A percentile compares a stretch with the other conserved stretches of the same genome.
Conservation (phyloP, 2,329 filamentous ascomycete genomes). For the Akanthomyces muscarius region DNA sequence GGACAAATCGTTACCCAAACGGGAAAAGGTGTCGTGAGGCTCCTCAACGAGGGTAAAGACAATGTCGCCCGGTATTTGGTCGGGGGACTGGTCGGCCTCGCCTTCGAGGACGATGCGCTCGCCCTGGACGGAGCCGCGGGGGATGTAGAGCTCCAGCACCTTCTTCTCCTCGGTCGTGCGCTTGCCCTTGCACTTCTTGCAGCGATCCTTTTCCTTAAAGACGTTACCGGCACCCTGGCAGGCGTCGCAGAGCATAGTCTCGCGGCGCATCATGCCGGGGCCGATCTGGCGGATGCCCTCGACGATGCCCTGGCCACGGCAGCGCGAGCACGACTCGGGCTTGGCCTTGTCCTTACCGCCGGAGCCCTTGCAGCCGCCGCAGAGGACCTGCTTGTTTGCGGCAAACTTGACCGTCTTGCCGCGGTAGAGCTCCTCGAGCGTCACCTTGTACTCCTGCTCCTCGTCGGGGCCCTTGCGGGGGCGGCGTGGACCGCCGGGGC, state of each 20-base stretch:
- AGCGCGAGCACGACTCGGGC: constrained; percentile 75
- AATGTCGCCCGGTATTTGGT: constrained; percentile 87
- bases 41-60: constrained; percentile 83
- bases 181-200: constrained; percentile 97
- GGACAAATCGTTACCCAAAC: constrained; percentile 78
- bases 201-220: constrained; percentile 94
- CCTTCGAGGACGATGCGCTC: constrained; percentile 88
- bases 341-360: constrained; percentile 93
- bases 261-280: constrained; percentile 78
- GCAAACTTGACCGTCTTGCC: constrained; percentile 97
- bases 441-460: constrained; percentile 86
- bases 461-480: constrained; percentile 75
- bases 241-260: constrained; percentile 73
- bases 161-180: constrained; percentile 85
- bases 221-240: constrained; percentile 83
- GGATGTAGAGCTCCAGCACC: constrained; percentile 93
- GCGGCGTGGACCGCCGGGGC: constrained; percentile 50
- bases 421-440: constrained; percentile 93
- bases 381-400: constrained; percentile 90
- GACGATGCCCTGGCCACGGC: constrained; percentile 73
- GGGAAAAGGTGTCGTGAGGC: constrained; percentile 74
- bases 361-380: constrained; percentile 78
- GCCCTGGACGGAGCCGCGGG: constrained; percentile 78
- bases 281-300: constrained; percentile 79
- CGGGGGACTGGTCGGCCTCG: constrained; percentile 88